Evolutionary conservation across 1,284 basidiomycete genomes (phyloP).

Genomic region (Cutaneotrichosporon sp.): DNA sequence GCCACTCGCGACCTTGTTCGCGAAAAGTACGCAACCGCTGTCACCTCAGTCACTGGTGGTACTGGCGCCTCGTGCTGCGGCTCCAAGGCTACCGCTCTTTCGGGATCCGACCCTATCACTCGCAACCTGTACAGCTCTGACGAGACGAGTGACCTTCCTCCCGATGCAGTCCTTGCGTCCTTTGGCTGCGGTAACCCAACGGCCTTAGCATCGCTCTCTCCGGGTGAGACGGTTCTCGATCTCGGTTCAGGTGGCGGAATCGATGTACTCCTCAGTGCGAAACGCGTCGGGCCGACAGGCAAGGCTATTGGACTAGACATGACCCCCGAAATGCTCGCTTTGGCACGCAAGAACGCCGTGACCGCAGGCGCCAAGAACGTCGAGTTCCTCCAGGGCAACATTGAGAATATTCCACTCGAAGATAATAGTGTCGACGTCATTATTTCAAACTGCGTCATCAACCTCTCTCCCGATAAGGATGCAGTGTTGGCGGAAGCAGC

Average conservation of each 20-base stretch:
- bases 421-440: constrained; percentile 59
- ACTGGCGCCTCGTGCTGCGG: constrained; percentile 19
- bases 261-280: constrained; percentile 59
- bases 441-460: constrained; percentile 61
- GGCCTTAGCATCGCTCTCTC: constrained; percentile 20
- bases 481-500: constrained; percentile 74
- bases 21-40: constrained; percentile 16
- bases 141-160: constrained; percentile 21
- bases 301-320: constrained; percentile 60
- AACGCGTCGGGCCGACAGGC: constrained; percentile 57
- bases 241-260: constrained; percentile 61
- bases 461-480: constrained; percentile 56
- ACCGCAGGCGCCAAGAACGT: constrained; percentile 54
- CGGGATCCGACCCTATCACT: constrained; percentile 25
- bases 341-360: constrained; percentile 54
- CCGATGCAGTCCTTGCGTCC: constrained; percentile 26
- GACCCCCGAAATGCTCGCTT: constrained; percentile 43
- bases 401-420: constrained; percentile 56
- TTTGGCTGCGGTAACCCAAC: constrained; percentile 30
- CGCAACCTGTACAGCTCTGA: constrained; percentile 20
- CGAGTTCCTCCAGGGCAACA: constrained; percentile 56
- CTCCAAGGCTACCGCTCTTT: constrained; percentile 18
- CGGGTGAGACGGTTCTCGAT: constrained; percentile 61
- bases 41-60: neutral
- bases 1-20: constrained; percentile 19